These are phyloP conservation scores for Straminergon stramineum DNA, from an alignment of 225 moss, liverwort and hornwort species.

Conservation along the genomic window DNA sequence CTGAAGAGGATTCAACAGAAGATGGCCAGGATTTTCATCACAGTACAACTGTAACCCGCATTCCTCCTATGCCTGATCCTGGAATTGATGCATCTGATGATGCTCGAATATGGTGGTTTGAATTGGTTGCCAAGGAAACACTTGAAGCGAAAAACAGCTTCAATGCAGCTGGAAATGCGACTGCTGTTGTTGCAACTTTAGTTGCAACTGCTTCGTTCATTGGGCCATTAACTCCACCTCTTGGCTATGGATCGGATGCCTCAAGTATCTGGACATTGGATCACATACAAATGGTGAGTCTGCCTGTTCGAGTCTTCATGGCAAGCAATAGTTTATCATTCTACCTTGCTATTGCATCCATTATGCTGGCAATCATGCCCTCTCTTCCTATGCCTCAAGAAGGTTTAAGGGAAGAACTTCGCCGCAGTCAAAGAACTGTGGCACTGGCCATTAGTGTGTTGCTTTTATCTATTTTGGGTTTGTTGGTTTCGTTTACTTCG, in stretches of 20 bases:
- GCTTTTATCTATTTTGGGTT: not conserved
- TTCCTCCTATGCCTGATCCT: not conserved
- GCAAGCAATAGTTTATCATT: not conserved
- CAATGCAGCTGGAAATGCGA: not conserved
- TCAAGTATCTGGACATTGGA: not conserved
- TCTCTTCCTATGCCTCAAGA: slow-evolving; percentile 1
- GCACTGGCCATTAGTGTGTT: not conserved
- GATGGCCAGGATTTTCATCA: not conserved
- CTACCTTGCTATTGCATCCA: not conserved
- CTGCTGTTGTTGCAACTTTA: not conserved
- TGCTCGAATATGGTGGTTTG: not conserved
- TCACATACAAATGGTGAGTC: not conserved
- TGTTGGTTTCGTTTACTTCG: not conserved
- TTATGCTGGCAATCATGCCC: not conserved
- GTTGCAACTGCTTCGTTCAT: not conserved
- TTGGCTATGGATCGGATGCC: not conserved
- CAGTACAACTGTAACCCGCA: too few relatives aligned
- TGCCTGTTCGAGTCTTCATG: not conserved
- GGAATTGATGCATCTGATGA: not conserved
- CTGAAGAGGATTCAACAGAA: not conserved
- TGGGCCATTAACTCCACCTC: not conserved
- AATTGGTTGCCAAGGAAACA: not conserved
- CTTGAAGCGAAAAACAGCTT: not conserved
- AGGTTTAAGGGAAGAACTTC: not conserved
- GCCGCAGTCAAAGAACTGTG: not conserved